Base-by-base conservation (phyloP, 169 alveolate species). In the Perkinsus olseni region DNA sequence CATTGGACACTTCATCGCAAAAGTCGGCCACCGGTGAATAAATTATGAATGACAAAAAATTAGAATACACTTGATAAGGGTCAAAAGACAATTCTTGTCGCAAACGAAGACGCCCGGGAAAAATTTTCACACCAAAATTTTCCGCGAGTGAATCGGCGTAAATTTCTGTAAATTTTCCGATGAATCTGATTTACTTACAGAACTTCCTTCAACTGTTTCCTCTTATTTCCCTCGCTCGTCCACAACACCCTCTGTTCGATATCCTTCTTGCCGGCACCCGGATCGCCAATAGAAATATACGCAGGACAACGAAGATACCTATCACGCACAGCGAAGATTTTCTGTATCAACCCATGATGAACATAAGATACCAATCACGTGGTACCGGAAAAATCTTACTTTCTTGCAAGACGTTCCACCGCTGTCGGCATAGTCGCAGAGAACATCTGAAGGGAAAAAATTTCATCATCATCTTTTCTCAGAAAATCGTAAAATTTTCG, bases 371-470 rank as follows among this genome's bases (percentile, higher is more conserved):
- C 24, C 50, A 39, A 11, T 31, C 13, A 39, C 13, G 74, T n/a
- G 37, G 4, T 91, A n/a, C 51, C 4, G 8, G 74, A 50, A 34
- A 13, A 21, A 45, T 21, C 96, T 38, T 48, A 95, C 96, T 45
- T 45, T 45, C 96, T 95, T n/a, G 99, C 98, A 31, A 98, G 93
- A 74, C 96, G 96, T 94, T 98, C 99, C 31, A 98, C 97, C n/a
- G 98, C 97, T 62, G 98, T 97, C 45, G 99, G 98, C 99, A 98
- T 98, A 0, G 99, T 98, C 0, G 99, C 99, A 39, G 99, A 97
- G 94, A 98, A 98, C 98, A 98, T 97, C 62, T 45, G 62, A 45
- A 45, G 17, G 17, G n/a, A n/a, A n/a, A n/a, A n/a, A n/a, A n/a
- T n/a, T n/a, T n/a, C n/a, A n/a, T n/a, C n/a, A n/a, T n/a, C n/a